A percentile compares a stretch with the other conserved stretches of the same genome.
Evolutionary conservation across 1,284 basidiomycete species (phyloP).

Genomic region (Coniferiporia weirii): DNA sequence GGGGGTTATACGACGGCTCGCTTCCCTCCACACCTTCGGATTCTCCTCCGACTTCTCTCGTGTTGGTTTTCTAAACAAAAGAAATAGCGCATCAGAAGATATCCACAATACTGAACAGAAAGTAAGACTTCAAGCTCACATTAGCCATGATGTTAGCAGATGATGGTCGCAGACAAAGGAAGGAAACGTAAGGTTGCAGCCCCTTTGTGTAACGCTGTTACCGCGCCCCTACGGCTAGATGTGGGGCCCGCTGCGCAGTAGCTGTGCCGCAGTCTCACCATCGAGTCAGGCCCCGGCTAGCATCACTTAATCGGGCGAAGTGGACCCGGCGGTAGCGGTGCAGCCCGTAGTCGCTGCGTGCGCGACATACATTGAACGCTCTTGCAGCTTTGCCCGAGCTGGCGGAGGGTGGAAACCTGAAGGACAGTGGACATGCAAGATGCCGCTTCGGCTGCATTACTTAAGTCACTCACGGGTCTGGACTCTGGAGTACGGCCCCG

Average conservation of each 20-base stretch:
- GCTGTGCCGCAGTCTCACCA: not conserved
- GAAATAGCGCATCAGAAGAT: not conserved
- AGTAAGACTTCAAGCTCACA: not conserved
- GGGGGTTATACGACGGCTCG: slow-evolving; percentile 2
- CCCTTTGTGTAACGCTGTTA: not conserved
- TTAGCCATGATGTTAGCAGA: not conserved
- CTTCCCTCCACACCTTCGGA: not conserved
- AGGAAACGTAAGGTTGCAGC: not conserved
- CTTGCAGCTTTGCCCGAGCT: too few relatives aligned
- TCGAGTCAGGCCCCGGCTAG: too few relatives aligned
- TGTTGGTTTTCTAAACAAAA: not conserved
- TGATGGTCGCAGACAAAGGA: not conserved
- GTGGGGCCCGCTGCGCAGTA: not conserved
- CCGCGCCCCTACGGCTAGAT: not conserved
- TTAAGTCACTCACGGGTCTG: too few relatives aligned
- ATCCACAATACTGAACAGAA: not conserved
- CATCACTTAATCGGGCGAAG: too few relatives aligned
- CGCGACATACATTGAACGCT: too few relatives aligned
- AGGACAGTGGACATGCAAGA: too few relatives aligned
- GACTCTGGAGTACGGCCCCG: too few relatives aligned
- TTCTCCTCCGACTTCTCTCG: not conserved
- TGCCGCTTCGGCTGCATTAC: too few relatives aligned
- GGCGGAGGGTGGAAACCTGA: too few relatives aligned
- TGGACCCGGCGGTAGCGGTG: too few relatives aligned
- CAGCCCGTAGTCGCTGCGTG: too few relatives aligned